Evolutionary conservation across 2,329 filamentous ascomycete genomes (phyloP).

Genomic region (Pestalotiopsis sp.): DNA sequence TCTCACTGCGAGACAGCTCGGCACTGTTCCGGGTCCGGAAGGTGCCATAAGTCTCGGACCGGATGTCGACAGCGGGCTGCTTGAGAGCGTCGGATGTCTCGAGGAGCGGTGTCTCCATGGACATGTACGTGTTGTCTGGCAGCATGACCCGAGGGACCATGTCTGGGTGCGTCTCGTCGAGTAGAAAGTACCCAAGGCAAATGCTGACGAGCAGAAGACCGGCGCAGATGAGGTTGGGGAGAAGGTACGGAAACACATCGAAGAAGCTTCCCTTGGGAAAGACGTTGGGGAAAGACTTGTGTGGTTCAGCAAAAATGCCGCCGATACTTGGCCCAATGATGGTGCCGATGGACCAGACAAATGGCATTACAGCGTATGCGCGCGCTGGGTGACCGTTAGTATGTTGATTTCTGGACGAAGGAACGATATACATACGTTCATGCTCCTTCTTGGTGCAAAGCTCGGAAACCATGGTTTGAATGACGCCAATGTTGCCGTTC

Average conservation of each 20-base stretch:
- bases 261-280: slow-evolving; percentile 74
- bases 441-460: slow-evolving; percentile 81
- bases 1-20: slow-evolving; percentile 45
- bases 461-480: slow-evolving; percentile 92
- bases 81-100: slow-evolving; percentile 75
- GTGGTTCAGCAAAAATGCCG: slow-evolving; percentile 81
- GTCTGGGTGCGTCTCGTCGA: slow-evolving; percentile 89
- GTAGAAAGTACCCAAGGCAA: slow-evolving; percentile 74
- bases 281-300: slow-evolving; percentile 68
- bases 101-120: slow-evolving; percentile 73
- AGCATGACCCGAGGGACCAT: slow-evolving; percentile 60
- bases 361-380: slow-evolving; percentile 91
- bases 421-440: slow-evolving; percentile 63
- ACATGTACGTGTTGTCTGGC: slow-evolving; percentile 51
- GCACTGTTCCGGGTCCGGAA: slow-evolving; percentile 51
- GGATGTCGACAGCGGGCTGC: slow-evolving; percentile 71
- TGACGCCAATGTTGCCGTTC: slow-evolving; percentile 90
- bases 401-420: background rate
- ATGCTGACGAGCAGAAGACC: slow-evolving; percentile 77
- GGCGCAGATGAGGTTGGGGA: slow-evolving; percentile 87
- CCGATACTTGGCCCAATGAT: slow-evolving; percentile 89
- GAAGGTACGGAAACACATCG: slow-evolving; percentile 78
- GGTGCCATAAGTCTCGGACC: slow-evolving; percentile 79
- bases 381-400: slow-evolving; percentile 53
- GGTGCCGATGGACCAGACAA: slow-evolving; percentile 89